Evolutionary conservation across 805 yeast species (phyloP), one percentile per base, ranked within the genome.

Genomic region (Kockiozyma suomiensis): DNA sequence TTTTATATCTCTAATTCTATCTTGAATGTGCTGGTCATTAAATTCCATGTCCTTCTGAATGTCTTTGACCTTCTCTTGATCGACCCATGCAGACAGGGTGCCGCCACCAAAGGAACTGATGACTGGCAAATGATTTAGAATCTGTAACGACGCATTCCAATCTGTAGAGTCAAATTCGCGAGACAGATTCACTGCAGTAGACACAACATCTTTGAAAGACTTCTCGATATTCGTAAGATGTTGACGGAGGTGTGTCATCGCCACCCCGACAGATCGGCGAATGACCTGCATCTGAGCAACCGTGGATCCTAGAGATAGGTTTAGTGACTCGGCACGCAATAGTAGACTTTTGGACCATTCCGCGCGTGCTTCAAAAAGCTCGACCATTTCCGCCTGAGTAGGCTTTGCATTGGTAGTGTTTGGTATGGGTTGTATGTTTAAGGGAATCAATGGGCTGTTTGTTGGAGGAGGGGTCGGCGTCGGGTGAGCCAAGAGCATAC

Each of bases 261-360:
- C 72, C 15, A 70, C 68, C 12, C 61, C 63, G 1, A 65, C 62
- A 19, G 71, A 69, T n/a, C 56, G 59, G 35, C 61, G 56, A 32
- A 71, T 66, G 21, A 68, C 67, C 15, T 47, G 50, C 23, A 65
- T 61, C 47, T 66, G 62, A 17, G 64, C 25, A 23, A 48, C 50
- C 7, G 64, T 56, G 5, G 52, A 35, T 15, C n/a, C 43, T 35
- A 62, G 48, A 1, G 65, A 37, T 25, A 54, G 37, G 33, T 48
- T 59, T 12, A 62, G 51, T 10, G 66, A 55, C 35, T 61, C 66
- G 3, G 64, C 65, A 15, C 66, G 66, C 40, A 50, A 15, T 23
- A 56, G 61, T n/a, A 62, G 55, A 5, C 30, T 50, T 10, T 50
- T 49, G 4, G 66, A 33, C 66, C 66, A 62, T 25, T 50, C 46